phyloP scores from a whole-genome alignment of 2,329 filamentous ascomycete species.

The Neonectria sp. region DNA sequence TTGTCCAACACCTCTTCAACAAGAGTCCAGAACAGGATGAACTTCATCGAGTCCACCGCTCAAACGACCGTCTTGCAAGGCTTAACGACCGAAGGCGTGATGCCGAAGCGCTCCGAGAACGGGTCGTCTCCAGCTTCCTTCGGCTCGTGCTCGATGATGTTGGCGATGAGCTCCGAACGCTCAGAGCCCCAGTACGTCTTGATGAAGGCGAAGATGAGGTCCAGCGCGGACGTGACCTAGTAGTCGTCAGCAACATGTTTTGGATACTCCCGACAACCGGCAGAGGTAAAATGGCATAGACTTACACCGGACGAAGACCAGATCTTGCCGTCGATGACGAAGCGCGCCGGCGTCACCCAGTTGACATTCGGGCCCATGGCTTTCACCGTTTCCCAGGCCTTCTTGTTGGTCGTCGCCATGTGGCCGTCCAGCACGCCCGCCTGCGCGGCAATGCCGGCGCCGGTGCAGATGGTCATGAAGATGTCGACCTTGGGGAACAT shows the following conservation, averaged over 20 bases:
- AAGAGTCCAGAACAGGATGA: no score
- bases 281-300: not conserved
- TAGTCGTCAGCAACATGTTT: not conserved
- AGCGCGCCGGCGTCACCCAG: constrained; percentile 75
- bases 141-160: constrained; percentile 68
- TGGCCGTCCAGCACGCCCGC: constrained; percentile 73
- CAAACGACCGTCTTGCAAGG: constrained; percentile 32
- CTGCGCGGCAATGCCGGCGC: constrained; percentile 70
- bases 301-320: constrained; percentile 75
- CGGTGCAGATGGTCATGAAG: constrained; percentile 78
- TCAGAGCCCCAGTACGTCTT: constrained; percentile 64
- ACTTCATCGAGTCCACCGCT: not conserved
- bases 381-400: constrained; percentile 65
- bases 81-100: constrained; percentile 41
- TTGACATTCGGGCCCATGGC: constrained; percentile 64
- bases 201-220: constrained; percentile 56
- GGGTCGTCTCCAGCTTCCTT: constrained; percentile 48
- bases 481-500: constrained; percentile 66
- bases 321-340: constrained; percentile 76
- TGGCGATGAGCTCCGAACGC: constrained; percentile 60
- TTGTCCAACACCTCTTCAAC: not conserved
- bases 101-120: constrained; percentile 45
- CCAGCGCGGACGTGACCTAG: constrained; percentile 55
- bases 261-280: not conserved
- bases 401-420: constrained; percentile 78